These are phyloP conservation scores for Phaseolus lunatus DNA, from an alignment of 306 rosid genomes.

Conservation along the genomic window DNA sequence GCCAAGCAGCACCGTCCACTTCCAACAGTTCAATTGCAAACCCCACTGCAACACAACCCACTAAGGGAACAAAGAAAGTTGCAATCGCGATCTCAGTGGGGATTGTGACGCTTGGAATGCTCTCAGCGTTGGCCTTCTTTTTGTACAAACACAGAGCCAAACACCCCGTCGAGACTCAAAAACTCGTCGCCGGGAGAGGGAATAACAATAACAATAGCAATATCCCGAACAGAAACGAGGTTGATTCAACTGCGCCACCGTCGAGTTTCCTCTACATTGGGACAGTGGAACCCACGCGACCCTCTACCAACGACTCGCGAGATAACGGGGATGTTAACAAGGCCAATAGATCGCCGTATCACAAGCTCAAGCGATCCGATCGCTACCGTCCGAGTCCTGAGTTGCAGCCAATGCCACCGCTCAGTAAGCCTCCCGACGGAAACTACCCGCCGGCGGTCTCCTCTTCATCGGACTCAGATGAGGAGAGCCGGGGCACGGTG, in stretches of 20 bases:
- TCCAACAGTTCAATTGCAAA: slow-evolving; percentile 59
- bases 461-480: slow-evolving; percentile 53
- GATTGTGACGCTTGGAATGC: slow-evolving; percentile 91
- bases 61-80: slow-evolving; percentile 71
- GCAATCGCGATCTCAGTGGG: slow-evolving; percentile 92
- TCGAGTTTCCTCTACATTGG: slow-evolving; percentile 89
- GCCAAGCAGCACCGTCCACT: slow-evolving; percentile 53
- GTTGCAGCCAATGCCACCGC: slow-evolving; percentile 90
- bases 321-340: slow-evolving; percentile 22
- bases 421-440: slow-evolving; percentile 53
- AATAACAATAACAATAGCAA: not conserved
- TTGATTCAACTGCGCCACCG: slow-evolving; percentile 55
- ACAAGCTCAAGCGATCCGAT: slow-evolving; percentile 78
- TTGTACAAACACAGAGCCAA: slow-evolving; percentile 81
- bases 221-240: slow-evolving; percentile 40
- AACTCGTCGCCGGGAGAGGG: slow-evolving; percentile 57
- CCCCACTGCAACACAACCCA: slow-evolving; percentile 76
- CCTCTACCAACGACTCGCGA: slow-evolving; percentile 37
- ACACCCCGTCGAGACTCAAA: slow-evolving; percentile 67
- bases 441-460: slow-evolving; percentile 58
- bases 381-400: slow-evolving; percentile 96
- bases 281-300: slow-evolving; percentile 75
- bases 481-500: slow-evolving; percentile 68
- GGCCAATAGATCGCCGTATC: slow-evolving; percentile 69
- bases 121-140: slow-evolving; percentile 87